Percentiles rank a stretch among this genome's conserved stretches.
These are phyloP conservation scores for Tetradesmus lagerheimii DNA, from an alignment of 139 green algal genomes.

Conservation along the genomic window DNA sequence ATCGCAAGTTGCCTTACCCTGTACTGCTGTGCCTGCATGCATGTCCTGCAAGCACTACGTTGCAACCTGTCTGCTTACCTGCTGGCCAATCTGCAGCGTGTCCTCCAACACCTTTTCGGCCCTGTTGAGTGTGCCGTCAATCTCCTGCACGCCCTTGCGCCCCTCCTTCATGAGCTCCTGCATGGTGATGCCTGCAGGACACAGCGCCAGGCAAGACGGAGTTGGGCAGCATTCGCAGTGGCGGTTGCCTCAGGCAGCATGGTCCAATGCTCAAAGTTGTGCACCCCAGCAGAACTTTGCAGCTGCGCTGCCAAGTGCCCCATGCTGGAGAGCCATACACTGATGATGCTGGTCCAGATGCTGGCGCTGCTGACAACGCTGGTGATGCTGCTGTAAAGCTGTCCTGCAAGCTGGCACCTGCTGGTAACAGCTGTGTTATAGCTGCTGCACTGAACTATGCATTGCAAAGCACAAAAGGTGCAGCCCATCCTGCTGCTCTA, in stretches of 20 bases:
- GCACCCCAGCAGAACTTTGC: no score
- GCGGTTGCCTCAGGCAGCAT: no score
- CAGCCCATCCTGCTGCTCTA: not conserved
- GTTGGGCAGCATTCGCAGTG: no score
- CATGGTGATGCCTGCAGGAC: slow-evolving; percentile 77
- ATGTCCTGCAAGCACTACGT: not conserved
- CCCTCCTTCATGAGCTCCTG: slow-evolving; percentile 83
- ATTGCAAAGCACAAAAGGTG: not conserved
- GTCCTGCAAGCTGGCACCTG: not conserved
- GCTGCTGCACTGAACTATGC: not conserved
- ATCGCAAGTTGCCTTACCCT: no score
- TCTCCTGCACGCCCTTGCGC: slow-evolving; percentile 81
- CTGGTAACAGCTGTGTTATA: not conserved
- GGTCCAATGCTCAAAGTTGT: no score
- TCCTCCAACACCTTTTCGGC: slow-evolving; percentile 82
- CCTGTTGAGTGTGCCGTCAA: slow-evolving; percentile 72
- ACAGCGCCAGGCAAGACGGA: not conserved
- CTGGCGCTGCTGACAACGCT: not conserved
- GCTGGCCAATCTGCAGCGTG: slow-evolving; percentile 81
- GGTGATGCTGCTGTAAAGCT: not conserved
- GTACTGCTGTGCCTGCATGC: not conserved
- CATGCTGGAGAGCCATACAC: no score
- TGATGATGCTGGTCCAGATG: no score
- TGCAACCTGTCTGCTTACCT: slow-evolving; percentile 44
- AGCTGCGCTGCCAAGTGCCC: no score